Evolutionary conservation across 495 filamentous ascomycete species (phyloP).

Genomic region (Aspergillus carlsbadensis): DNA sequence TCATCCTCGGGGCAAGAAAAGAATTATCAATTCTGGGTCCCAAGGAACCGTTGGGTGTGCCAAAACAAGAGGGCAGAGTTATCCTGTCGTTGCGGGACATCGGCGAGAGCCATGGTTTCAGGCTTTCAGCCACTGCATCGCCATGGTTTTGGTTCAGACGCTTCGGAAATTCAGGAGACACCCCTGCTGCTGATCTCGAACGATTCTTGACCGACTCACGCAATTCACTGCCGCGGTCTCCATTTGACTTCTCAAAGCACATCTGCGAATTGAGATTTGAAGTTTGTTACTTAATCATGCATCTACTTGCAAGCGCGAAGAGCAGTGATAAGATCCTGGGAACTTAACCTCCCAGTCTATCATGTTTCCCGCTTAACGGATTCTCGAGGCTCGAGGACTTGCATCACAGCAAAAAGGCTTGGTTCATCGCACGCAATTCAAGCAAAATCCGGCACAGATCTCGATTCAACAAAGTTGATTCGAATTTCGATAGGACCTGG

Average conservation of each 20-base stretch:
- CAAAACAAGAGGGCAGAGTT: constrained; percentile 19
- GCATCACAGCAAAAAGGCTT: background rate
- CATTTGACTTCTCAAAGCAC: too few species aligned
- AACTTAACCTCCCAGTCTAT: too few species aligned
- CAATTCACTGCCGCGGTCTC: too few species aligned
- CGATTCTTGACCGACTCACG: background rate
- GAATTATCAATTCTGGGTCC: background rate
- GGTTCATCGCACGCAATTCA: constrained; percentile 15
- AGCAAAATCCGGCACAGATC: too few species aligned
- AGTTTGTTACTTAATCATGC: background rate
- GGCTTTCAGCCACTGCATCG: constrained; percentile 21
- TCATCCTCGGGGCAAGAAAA: background rate
- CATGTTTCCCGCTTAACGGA: background rate
- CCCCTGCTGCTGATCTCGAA: background rate
- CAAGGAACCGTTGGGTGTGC: background rate
- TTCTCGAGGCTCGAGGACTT: background rate
- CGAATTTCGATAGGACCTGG: too few species aligned
- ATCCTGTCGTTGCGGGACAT: constrained; percentile 21
- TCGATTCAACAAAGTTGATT: too few species aligned
- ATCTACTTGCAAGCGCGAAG: too few species aligned
- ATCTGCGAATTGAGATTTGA: too few species aligned
- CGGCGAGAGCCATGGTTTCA: constrained; percentile 23
- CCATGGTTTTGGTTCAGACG: constrained; percentile 24
- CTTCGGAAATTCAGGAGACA: constrained; percentile 4
- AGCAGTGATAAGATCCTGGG: too few species aligned